A percentile compares a stretch with the other conserved stretches of the same genome.
Evolutionary conservation across 2,329 filamentous ascomycete genomes (phyloP).

Genomic region (Leptographium wingfieldii): DNA sequence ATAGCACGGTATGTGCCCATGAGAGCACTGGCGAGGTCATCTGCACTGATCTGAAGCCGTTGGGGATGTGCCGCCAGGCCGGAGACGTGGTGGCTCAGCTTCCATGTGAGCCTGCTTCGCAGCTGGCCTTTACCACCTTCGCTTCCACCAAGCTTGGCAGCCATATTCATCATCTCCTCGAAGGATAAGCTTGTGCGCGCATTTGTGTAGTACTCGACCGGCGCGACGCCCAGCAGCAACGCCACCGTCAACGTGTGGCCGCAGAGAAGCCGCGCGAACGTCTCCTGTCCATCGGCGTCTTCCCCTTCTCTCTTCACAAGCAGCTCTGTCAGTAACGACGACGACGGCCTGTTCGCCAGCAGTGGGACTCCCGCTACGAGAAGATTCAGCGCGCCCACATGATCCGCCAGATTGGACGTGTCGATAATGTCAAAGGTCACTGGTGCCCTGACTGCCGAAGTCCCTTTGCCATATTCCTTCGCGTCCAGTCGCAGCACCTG

Average conservation of each 20-base stretch:
- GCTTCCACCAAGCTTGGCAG: too few species aligned
- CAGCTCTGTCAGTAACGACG: slow-evolving; percentile 36
- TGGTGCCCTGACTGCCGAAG: slow-evolving; percentile 18
- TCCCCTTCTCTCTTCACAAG: slow-evolving; percentile 19
- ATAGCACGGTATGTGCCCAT: slow-evolving; percentile 31
- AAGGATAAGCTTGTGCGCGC: slow-evolving; percentile 24
- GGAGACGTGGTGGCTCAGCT: slow-evolving; percentile 21
- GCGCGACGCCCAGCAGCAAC: slow-evolving; percentile 36
- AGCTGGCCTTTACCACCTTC: slow-evolving; percentile 9
- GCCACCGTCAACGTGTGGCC: slow-evolving; percentile 34
- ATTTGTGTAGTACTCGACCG: slow-evolving; percentile 39
- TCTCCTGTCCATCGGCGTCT: slow-evolving; percentile 3
- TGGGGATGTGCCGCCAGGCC: background rate
- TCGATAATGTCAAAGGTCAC: slow-evolving; percentile 42
- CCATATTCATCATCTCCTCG: slow-evolving; percentile 3
- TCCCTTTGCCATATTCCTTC: slow-evolving; percentile 22
- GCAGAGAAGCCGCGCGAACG: slow-evolving; percentile 29
- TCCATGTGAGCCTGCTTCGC: slow-evolving; percentile 23
- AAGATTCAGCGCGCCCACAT: slow-evolving; percentile 31
- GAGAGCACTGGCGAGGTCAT: slow-evolving; percentile 25
- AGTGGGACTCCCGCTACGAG: slow-evolving; percentile 33
- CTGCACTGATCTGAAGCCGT: slow-evolving; percentile 19
- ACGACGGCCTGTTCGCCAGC: slow-evolving; percentile 27
- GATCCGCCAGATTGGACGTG: slow-evolving; percentile 33
- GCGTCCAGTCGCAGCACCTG: slow-evolving; percentile 28